Percentiles rank a stretch among this genome's conserved stretches.
Evolutionary conservation across 2,329 filamentous ascomycete species (phyloP).

Genomic region (Ophiosphaerella korrae): DNA sequence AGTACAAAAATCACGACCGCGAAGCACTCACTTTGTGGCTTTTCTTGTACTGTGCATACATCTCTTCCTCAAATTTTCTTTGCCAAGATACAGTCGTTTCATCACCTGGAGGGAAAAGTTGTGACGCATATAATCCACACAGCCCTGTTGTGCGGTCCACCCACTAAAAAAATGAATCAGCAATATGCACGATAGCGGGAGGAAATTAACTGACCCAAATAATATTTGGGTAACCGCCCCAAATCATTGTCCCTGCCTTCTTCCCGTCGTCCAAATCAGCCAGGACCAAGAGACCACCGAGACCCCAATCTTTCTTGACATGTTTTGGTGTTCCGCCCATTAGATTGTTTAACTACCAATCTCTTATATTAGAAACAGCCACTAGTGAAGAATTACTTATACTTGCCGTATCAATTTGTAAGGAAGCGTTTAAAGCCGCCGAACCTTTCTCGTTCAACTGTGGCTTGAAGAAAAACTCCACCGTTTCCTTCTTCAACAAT

Average conservation of each 20-base stretch:
- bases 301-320: slow-evolving; percentile 32
- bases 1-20: background rate
- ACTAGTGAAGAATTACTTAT: background rate
- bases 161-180: slow-evolving; percentile 22
- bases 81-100: slow-evolving; percentile 15
- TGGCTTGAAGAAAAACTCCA: slow-evolving; percentile 39
- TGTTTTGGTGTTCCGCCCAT: slow-evolving; percentile 29
- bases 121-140: slow-evolving; percentile 35
- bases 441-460: slow-evolving; percentile 27
- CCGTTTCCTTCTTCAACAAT: slow-evolving; percentile 29
- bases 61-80: slow-evolving; percentile 24
- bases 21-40: background rate
- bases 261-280: slow-evolving; percentile 29
- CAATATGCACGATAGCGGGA: background rate
- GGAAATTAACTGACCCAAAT: slow-evolving; percentile 34
- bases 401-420: slow-evolving; percentile 25
- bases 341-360: slow-evolving; percentile 19
- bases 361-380: background rate
- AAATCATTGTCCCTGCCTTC: slow-evolving; percentile 36
- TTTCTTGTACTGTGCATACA: slow-evolving; percentile 1
- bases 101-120: slow-evolving; percentile 40
- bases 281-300: slow-evolving; percentile 37
- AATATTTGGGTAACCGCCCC: slow-evolving; percentile 42
- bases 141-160: slow-evolving; percentile 40
- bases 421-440: slow-evolving; percentile 42